phyloP scores from a whole-genome alignment of 129 eudicot genomes.

The Silybum marianum region DNA sequence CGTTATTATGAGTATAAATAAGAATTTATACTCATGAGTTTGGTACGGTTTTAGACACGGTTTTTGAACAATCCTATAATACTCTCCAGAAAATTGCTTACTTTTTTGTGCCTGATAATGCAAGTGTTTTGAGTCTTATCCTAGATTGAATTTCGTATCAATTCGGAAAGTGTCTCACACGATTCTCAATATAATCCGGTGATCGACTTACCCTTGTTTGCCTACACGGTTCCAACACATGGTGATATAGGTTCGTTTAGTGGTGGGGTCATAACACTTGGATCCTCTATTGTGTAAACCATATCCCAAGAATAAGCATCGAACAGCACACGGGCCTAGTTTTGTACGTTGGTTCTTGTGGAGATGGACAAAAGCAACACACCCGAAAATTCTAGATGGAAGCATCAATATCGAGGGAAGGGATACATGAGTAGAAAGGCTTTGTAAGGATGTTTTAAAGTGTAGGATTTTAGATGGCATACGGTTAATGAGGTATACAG shows the following conservation, averaged over 20 bases:
- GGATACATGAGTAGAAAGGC: neutral
- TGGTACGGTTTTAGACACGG: no score
- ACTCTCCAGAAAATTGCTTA: no score
- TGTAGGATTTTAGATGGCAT: neutral
- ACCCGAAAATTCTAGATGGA: neutral
- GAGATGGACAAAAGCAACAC: constrained; percentile 2
- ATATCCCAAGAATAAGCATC: neutral
- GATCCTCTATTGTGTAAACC: neutral
- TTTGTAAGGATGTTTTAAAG: neutral
- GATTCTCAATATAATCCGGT: no score
- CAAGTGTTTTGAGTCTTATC: no score
- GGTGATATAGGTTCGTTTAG: neutral
- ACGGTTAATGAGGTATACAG: neutral
- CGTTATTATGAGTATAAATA: no score
- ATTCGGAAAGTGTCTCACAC: no score
- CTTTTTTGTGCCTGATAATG: no score
- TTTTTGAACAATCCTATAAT: no score
- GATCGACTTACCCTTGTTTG: no score
- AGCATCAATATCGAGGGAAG: neutral
- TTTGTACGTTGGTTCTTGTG: neutral
- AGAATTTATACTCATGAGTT: no score
- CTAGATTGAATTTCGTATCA: no score
- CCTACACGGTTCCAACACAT: no score
- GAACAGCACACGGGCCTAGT: neutral
- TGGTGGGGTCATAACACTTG: neutral